Evolutionary conservation across 2,329 filamentous ascomycete species (phyloP).

Genomic region (Colletotrichum graminicola): DNA sequence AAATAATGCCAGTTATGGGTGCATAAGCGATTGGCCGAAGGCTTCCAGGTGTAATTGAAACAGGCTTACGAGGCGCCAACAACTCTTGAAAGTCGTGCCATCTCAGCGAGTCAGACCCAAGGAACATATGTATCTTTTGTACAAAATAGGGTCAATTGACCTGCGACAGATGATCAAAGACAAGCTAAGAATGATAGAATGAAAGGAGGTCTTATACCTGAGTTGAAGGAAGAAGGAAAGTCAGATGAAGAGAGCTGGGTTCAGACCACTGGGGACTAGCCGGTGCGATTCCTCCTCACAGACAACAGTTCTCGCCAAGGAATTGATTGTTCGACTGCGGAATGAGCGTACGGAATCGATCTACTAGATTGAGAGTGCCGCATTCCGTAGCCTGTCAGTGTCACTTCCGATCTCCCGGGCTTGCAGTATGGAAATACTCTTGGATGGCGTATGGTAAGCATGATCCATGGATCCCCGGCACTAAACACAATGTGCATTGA

Average conservation of each 20-base stretch:
- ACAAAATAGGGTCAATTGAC: background rate
- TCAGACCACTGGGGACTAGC: constrained; percentile 12
- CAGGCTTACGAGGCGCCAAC: constrained; percentile 2
- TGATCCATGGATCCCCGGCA: background rate
- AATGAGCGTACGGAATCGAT: background rate
- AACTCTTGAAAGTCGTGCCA: constrained; percentile 2
- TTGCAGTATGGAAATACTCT: background rate
- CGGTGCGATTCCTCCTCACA: constrained; percentile 6
- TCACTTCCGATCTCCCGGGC: background rate
- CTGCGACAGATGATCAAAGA: background rate
- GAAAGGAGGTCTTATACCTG: constrained; percentile 17
- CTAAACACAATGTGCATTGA: constrained; percentile 29
- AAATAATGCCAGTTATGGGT: constrained; percentile 16
- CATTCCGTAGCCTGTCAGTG: too few species aligned
- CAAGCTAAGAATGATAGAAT: background rate
- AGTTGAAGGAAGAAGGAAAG: constrained; percentile 3
- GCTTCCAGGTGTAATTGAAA: constrained; percentile 22
- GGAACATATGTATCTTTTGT: background rate
- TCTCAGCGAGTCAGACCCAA: constrained; percentile 14
- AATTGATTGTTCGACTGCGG: background rate
- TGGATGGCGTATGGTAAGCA: constrained; percentile 14
- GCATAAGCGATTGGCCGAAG: constrained; percentile 28
- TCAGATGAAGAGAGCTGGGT: constrained; percentile 1
- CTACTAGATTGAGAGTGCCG: constrained; percentile 1
- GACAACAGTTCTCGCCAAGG: constrained; percentile 29